Conservation (phyloP, 2,329 filamentous ascomycete species). For the Pseudogymnoascus pannorum region DNA sequence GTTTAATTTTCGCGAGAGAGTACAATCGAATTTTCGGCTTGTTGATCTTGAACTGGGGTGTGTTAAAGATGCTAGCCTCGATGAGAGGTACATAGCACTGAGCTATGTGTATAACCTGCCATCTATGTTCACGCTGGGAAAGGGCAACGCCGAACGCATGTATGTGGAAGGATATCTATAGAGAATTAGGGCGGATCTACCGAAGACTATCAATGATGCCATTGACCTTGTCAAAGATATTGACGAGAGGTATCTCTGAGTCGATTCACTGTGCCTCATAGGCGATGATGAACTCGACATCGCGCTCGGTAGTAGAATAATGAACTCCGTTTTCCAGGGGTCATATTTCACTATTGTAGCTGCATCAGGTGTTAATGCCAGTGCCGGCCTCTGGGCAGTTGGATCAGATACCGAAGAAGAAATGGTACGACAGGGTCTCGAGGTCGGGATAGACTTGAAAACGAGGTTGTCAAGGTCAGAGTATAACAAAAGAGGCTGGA, state of each 20-base stretch:
- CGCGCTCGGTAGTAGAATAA: conserved; percentile 18
- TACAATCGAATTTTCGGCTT: too few species aligned
- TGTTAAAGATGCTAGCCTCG: conserved; percentile 30
- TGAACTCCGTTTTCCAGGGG: conserved; percentile 20
- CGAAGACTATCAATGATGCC: conserved; percentile 18
- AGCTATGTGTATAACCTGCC: too few species aligned
- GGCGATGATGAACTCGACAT: conserved; percentile 12
- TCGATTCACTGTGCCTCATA: conserved; percentile 19
- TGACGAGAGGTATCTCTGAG: conserved; percentile 17
- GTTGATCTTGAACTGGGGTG: too few species aligned
- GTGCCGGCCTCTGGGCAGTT: conserved; percentile 13
- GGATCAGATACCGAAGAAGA: neutral
- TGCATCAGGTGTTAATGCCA: conserved; percentile 19
- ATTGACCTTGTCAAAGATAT: conserved; percentile 19
- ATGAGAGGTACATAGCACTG: neutral
- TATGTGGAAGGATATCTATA: conserved; percentile 8
- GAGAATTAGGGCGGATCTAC: conserved; percentile 14
- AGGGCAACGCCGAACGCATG: conserved; percentile 12
- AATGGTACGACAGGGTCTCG: neutral
- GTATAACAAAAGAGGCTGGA: conserved; percentile 12
- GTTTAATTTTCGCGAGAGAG: too few species aligned
- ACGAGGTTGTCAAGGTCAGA: neutral
- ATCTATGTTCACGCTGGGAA: conserved; percentile 11
- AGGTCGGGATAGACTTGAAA: neutral
- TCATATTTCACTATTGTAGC: conserved; percentile 19